These are phyloP conservation scores for Sutorius eximius DNA, from an alignment of 1,284 basidiomycete species.

Conservation along the genomic window DNA sequence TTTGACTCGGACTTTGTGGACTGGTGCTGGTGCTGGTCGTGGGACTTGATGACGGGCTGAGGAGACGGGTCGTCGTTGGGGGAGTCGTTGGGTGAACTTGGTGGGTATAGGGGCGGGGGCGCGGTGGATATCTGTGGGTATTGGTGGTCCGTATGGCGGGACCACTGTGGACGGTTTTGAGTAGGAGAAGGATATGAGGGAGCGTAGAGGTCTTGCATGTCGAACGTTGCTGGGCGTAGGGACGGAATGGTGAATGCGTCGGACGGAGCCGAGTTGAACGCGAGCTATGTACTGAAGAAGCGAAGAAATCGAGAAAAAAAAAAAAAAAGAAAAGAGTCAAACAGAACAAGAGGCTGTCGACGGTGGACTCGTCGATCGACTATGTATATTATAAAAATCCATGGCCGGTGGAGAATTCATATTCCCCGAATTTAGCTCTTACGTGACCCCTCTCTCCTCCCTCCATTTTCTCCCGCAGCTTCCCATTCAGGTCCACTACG, in stretches of 20 bases:
- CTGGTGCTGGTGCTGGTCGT: constrained; percentile 51
- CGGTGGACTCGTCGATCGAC: constrained; percentile 36
- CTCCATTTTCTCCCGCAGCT: constrained; percentile 38
- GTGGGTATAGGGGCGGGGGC: constrained; percentile 44
- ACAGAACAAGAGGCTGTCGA: constrained; percentile 30
- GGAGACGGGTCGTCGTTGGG: constrained; percentile 51
- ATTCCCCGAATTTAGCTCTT: constrained; percentile 39
- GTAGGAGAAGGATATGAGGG: constrained; percentile 46
- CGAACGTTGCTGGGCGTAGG: constrained; percentile 37
- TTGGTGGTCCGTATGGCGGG: constrained; percentile 34
- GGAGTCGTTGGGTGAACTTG: constrained; percentile 43
- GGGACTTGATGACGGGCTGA: constrained; percentile 40
- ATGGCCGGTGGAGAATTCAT: constrained; percentile 42
- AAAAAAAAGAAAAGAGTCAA: constrained; percentile 24
- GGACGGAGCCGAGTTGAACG: constrained; percentile 28
- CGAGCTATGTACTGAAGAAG: constrained; percentile 35
- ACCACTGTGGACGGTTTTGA: constrained; percentile 38
- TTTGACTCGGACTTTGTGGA: constrained; percentile 63
- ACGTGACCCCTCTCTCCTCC: constrained; percentile 32
- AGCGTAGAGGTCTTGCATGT: constrained; percentile 64
- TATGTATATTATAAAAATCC: constrained; percentile 39
- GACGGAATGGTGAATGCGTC: constrained; percentile 37
- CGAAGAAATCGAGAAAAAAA: constrained; percentile 1
- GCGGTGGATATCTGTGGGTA: constrained; percentile 38
- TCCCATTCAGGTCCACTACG: constrained; percentile 30